Percentiles rank a stretch among this genome's conserved stretches.
phyloP scores from a whole-genome alignment of 2,329 filamentous ascomycete species.

The Incumbomyces lentus region DNA sequence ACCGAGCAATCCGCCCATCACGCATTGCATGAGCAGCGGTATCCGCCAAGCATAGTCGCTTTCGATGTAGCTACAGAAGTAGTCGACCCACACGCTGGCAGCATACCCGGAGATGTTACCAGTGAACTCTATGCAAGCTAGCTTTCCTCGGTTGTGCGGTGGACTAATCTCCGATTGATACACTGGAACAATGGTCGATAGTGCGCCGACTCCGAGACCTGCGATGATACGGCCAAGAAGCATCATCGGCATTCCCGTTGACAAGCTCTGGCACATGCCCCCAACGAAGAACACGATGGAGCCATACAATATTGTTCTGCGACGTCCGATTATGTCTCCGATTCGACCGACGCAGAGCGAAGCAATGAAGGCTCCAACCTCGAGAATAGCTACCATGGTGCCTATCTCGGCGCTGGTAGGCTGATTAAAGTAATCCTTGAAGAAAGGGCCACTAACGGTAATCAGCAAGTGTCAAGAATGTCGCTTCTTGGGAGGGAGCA shows the following conservation, averaged over 20 bases:
- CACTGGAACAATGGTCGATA: slow-evolving; percentile 85
- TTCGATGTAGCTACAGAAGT: slow-evolving; percentile 85
- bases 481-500: slow-evolving; percentile 16
- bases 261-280: slow-evolving; percentile 72
- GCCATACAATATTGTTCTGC: slow-evolving; percentile 85
- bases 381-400: slow-evolving; percentile 95
- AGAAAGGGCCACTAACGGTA: slow-evolving; percentile 61
- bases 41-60: slow-evolving; percentile 81
- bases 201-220: slow-evolving; percentile 74
- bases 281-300: slow-evolving; percentile 79
- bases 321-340: slow-evolving; percentile 81
- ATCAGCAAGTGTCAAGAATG: slow-evolving; percentile 10
- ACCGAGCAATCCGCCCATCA: slow-evolving; percentile 82
- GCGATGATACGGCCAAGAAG: slow-evolving; percentile 68
- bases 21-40: slow-evolving; percentile 80
- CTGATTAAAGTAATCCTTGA: slow-evolving; percentile 85
- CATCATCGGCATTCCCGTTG: slow-evolving; percentile 84
- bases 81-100: slow-evolving; percentile 96
- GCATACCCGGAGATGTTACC: slow-evolving; percentile 95
- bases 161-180: slow-evolving; percentile 95
- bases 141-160: slow-evolving; percentile 86
- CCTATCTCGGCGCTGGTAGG: slow-evolving; percentile 79
- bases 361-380: slow-evolving; percentile 83
- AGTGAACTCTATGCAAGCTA: slow-evolving; percentile 96
- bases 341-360: slow-evolving; percentile 78